Conservation (phyloP, 768 basidiomycete species). For the Podaxis carcinomalis region DNA sequence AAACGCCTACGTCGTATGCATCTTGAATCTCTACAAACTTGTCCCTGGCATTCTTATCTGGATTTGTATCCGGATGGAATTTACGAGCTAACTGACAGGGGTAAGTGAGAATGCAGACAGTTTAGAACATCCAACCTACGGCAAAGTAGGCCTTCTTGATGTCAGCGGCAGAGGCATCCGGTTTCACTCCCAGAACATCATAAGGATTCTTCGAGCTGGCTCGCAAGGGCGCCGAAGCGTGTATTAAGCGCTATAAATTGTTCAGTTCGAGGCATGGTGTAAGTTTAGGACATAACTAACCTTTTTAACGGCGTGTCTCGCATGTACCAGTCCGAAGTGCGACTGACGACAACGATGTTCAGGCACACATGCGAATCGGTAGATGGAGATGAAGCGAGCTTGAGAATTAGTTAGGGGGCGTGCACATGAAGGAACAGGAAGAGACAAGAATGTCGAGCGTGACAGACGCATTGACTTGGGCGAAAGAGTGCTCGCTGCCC, state of each 20-base stretch:
- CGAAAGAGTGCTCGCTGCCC: constrained; percentile 8
- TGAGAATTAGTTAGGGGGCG: constrained; percentile 26
- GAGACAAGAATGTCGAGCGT: constrained; percentile 43
- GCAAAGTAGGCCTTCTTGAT: constrained; percentile 98
- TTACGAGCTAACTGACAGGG: constrained; percentile 84
- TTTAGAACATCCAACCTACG: constrained; percentile 43
- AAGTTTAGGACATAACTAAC: constrained; percentile 23
- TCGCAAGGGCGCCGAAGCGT: constrained; percentile 54
- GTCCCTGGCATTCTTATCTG: constrained; percentile 84
- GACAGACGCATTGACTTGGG: constrained; percentile 50
- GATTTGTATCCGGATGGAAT: constrained; percentile 97
- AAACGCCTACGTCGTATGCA: constrained; percentile 80
- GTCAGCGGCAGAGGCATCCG: constrained; percentile 77
- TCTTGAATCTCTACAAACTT: constrained; percentile 96
- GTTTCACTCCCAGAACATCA: constrained; percentile 80
- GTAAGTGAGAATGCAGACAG: constrained; percentile 13
- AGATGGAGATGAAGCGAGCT: constrained; percentile 34
- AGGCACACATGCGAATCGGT: constrained; percentile 33
- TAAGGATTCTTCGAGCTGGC: constrained; percentile 82
- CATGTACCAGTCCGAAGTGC: neutral
- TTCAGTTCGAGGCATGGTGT: constrained; percentile 18
- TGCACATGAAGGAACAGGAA: constrained; percentile 55
- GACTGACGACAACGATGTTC: constrained; percentile 4
- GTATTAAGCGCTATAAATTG: constrained; percentile 61
- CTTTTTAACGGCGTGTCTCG: constrained; percentile 27